These are phyloP conservation scores for Chenopodium formosanum DNA, from an alignment of 148 eudicot genomes.

Conservation along the genomic window DNA sequence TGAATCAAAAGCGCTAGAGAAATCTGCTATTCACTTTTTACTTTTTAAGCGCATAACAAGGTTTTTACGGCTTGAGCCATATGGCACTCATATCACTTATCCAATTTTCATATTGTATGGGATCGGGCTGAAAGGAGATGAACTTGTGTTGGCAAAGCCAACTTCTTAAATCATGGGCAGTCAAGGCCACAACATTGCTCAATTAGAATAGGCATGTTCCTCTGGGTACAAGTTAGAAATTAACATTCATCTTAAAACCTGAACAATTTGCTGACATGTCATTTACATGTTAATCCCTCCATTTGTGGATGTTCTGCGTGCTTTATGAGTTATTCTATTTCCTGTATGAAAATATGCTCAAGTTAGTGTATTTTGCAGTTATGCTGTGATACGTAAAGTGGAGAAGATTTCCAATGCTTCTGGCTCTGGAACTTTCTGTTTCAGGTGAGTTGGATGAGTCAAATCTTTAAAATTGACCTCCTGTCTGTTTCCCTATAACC, in stretches of 20 bases:
- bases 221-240: not conserved
- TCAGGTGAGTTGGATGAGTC: slow-evolving; percentile 40
- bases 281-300: not conserved
- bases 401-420: slow-evolving; percentile 51
- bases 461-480: not conserved
- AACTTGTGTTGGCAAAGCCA: not conserved
- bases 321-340: not conserved
- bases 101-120: not conserved
- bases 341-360: not conserved
- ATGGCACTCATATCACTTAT: too few species aligned
- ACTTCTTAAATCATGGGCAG: not conserved
- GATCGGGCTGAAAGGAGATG: not conserved
- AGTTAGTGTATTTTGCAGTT: slow-evolving; percentile 39
- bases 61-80: too few species aligned
- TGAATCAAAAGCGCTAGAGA: not conserved
- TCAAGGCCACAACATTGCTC: not conserved
- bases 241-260: not conserved
- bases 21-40: not conserved
- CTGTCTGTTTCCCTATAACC: not conserved
- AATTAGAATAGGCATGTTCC: not conserved
- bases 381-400: slow-evolving; percentile 70
- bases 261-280: not conserved
- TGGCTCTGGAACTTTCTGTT: slow-evolving; percentile 40
- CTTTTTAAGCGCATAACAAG: not conserved
- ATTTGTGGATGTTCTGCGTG: not conserved